Percentiles rank a stretch among this genome's conserved stretches.
These are phyloP conservation scores for Acidiella bohemica DNA, from an alignment of 495 filamentous ascomycete genomes.

Conservation along the genomic window DNA sequence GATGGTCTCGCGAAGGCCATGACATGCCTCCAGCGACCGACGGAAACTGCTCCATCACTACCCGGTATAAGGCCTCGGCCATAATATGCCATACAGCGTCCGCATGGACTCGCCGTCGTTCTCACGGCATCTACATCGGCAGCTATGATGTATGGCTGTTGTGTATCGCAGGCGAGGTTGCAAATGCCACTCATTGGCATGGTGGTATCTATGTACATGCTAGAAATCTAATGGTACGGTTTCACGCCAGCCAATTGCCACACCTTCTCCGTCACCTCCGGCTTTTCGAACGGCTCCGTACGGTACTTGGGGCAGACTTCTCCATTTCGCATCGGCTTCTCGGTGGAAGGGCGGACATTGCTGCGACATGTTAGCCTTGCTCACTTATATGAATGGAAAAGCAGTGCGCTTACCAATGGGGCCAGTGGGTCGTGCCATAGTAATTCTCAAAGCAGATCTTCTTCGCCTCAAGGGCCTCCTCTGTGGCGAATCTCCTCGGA, in stretches of 20 bases:
- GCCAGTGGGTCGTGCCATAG: constrained; percentile 33
- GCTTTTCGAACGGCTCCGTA: constrained; percentile 26
- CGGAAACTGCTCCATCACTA: no score
- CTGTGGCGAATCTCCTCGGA: constrained; percentile 25
- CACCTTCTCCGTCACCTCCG: constrained; percentile 24
- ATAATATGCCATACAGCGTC: no score
- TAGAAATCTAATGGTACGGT: constrained; percentile 24
- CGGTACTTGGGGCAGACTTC: constrained; percentile 25
- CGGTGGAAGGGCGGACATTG: constrained; percentile 21
- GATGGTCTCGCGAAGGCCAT: no score
- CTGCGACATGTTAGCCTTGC: constrained; percentile 30
- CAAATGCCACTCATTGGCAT: no score
- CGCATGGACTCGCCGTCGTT: no score
- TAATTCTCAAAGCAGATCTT: constrained; percentile 26
- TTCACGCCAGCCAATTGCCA: constrained; percentile 29
- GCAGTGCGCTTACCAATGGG: constrained; percentile 23
- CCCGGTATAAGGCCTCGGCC: no score
- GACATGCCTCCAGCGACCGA: no score
- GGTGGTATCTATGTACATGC: no score
- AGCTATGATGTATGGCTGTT: no score
- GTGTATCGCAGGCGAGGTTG: no score
- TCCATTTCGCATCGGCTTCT: constrained; percentile 19
- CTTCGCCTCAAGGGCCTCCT: constrained; percentile 27
- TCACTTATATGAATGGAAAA: constrained; percentile 20
- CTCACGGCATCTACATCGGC: no score